phyloP scores from a whole-genome alignment of 345 rosid species.

The Aethionema arabicum region DNA sequence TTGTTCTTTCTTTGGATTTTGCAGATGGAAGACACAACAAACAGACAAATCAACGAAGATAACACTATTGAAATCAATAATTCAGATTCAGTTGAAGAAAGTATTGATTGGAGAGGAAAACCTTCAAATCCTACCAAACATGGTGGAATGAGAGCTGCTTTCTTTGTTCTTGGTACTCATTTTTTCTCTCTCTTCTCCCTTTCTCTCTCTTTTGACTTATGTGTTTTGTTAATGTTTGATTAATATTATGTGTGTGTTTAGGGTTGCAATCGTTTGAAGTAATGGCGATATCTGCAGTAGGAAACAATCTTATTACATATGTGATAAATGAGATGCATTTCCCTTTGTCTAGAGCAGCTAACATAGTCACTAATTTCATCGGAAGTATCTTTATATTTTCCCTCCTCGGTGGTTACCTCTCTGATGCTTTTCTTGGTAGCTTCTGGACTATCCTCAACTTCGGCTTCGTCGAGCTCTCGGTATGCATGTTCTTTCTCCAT shows the following conservation, averaged over 20 bases:
- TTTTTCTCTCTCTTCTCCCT: neutral
- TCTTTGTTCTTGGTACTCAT: slow-evolving; percentile 66
- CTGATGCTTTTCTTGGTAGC: slow-evolving; percentile 87
- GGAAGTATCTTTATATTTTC: slow-evolving; percentile 85
- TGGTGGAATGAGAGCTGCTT: slow-evolving; percentile 86
- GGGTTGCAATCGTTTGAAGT: slow-evolving; percentile 95
- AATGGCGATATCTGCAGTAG: slow-evolving; percentile 96
- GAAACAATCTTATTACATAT: slow-evolving; percentile 97
- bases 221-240: slow-evolving; percentile 2
- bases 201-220: neutral
- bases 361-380: slow-evolving; percentile 89
- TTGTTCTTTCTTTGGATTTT: slow-evolving; percentile 34
- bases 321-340: slow-evolving; percentile 96
- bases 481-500: slow-evolving; percentile 42
- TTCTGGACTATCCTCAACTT: slow-evolving; percentile 97
- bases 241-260: slow-evolving; percentile 12
- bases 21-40: slow-evolving; percentile 26
- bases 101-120: slow-evolving; percentile 90
- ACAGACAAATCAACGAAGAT: slow-evolving; percentile 29
- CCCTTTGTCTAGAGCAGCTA: slow-evolving; percentile 75
- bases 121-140: slow-evolving; percentile 73
- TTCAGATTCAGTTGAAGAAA: slow-evolving; percentile 39
- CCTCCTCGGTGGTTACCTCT: slow-evolving; percentile 89
- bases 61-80: slow-evolving; percentile 23
- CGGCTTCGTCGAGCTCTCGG: slow-evolving; percentile 91